Base-by-base conservation (phyloP, 169 alveolate species). In the Plasmodium billcollinsi region DNA sequence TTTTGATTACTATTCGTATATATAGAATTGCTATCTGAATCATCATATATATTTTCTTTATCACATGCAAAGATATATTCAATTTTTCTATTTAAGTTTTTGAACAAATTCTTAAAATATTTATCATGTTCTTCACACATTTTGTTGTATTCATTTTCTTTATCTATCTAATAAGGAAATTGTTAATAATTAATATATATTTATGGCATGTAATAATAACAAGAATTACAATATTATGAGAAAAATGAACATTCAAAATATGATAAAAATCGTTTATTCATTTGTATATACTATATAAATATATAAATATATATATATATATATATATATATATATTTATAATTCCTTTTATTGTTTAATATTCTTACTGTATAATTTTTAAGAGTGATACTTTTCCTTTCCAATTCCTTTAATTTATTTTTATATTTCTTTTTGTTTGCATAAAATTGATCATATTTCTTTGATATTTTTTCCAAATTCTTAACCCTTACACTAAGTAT, bases 111-210 rank as follows among this genome's bases (percentile, higher is more conserved):
- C 15, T 58, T 78, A 24, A 67, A 78, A 56, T 78, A 78, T 45
- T 65, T 65, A 12, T 78, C 78, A n/a, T 65, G 89, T 70, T 78
- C 78, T 65, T 61, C 71, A 56, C 26, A 29, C 50, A 78, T n/a
- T 66, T 66, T 61, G 14, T 59, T 66, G 76, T 70, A 78, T 70
- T 78, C 89, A 56, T 65, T 66, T 66, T 78, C 78, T 43, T 78
- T 78, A 47, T 78, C 89, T 29, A 65, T 78, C 89, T 78, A 59
- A 52, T 56, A 56, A 56, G 7, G 15, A 56, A 56, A 56, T 39
- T 0, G 47, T 39, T 39, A 39, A 5, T 39, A 39, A 39, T 39
- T 39, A 39, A 39, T 39, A 39, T 39, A 39, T 39, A 5, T 39
- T 39, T 39, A 39, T 39, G 9, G 1, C 0, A 39, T 39, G 11